Evolutionary conservation across 73 alveolate species (phyloP).

Genomic region (Uronychia setigera): DNA sequence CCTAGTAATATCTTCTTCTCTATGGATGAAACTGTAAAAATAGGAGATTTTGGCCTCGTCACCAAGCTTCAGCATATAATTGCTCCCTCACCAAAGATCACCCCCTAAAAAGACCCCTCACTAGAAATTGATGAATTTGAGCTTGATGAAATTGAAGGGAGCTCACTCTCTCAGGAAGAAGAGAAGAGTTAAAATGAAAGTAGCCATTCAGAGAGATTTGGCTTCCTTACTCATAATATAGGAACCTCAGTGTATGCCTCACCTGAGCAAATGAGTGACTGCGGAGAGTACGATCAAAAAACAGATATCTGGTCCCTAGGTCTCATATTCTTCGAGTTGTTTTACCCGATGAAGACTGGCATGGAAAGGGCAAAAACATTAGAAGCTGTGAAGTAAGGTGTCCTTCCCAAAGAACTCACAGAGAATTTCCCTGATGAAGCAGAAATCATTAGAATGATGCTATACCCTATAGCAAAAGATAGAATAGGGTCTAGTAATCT

Average conservation of each 20-base stretch:
- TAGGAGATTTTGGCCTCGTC: constrained; percentile 59
- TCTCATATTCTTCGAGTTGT: constrained; percentile 18
- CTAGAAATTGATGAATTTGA: neutral
- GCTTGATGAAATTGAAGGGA: neutral
- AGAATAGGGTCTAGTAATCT: neutral
- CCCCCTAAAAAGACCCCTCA: neutral
- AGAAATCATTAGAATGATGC: neutral
- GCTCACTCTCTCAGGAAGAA: neutral
- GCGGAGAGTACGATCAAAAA: constrained; percentile 15
- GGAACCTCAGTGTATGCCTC: constrained; percentile 33
- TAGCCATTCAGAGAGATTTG: neutral
- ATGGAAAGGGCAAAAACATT: constrained; percentile 22
- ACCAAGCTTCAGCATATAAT: neutral
- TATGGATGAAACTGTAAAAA: constrained; percentile 43
- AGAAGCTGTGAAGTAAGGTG: constrained; percentile 25
- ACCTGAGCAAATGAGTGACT: constrained; percentile 20
- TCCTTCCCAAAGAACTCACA: constrained; percentile 14
- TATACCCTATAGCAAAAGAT: neutral
- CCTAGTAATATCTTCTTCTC: constrained; percentile 72
- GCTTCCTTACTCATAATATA: neutral
- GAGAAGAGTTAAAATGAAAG: neutral
- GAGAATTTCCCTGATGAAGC: constrained; percentile 9
- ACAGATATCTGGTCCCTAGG: constrained; percentile 41
- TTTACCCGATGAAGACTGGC: constrained; percentile 16
- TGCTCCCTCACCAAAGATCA: neutral